Percentiles rank a stretch among this genome's conserved stretches.
phyloP scores from a whole-genome alignment of 176 grass and related monocot species.

The Poa pratensis region DNA sequence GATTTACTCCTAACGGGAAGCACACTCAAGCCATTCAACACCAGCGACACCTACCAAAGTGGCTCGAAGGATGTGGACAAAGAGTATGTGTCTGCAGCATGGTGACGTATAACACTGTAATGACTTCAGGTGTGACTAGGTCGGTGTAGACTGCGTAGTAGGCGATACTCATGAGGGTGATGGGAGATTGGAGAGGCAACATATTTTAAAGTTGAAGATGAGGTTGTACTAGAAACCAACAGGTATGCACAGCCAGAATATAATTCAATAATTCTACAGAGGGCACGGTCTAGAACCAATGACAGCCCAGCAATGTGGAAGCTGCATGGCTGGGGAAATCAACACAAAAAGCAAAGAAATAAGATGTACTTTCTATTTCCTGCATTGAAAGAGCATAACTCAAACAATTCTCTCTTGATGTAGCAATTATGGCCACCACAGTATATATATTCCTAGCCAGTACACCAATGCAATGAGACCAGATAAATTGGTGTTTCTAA shows the following conservation, averaged over 20 bases:
- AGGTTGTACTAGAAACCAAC: too few relatives aligned
- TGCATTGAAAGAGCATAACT: slow-evolving; percentile 41
- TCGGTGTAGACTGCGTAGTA: slow-evolving; percentile 34
- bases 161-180: background rate
- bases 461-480: too few relatives aligned
- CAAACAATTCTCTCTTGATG: slow-evolving; percentile 8
- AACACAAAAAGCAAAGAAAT: slow-evolving; percentile 47
- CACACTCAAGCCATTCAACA: background rate
- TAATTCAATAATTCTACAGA: background rate
- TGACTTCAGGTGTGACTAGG: too few relatives aligned
- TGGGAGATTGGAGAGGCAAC: too few relatives aligned
- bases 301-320: slow-evolving; percentile 43
- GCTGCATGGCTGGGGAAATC: slow-evolving; percentile 45
- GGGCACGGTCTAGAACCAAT: background rate
- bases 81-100: slow-evolving; percentile 14
- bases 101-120: slow-evolving; percentile 12
- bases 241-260: too few relatives aligned
- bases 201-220: too few relatives aligned
- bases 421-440: too few relatives aligned
- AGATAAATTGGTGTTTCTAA: too few relatives aligned
- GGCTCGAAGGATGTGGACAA: slow-evolving; percentile 40
- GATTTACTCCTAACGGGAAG: background rate
- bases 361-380: slow-evolving; percentile 27
- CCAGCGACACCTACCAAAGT: slow-evolving; percentile 44
- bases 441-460: too few relatives aligned